phyloP scores from a whole-genome alignment of 345 rosid genomes.

The Hibiscus tridactylites region DNA sequence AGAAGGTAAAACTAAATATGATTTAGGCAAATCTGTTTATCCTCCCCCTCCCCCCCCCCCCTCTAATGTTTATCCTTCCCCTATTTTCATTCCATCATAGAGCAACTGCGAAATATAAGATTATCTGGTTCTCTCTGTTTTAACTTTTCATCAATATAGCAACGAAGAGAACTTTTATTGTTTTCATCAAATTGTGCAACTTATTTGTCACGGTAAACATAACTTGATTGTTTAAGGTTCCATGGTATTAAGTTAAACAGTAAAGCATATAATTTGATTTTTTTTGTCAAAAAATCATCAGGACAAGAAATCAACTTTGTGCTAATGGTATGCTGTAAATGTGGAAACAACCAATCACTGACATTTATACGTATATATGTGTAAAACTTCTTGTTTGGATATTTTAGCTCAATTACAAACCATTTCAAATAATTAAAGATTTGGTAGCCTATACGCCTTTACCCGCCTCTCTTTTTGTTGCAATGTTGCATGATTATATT shows the following conservation, averaged over 20 bases:
- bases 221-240: neutral
- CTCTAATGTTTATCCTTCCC: neutral
- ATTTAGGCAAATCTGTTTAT: neutral
- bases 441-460: too few relatives aligned
- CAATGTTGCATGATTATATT: too few relatives aligned
- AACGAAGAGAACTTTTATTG: neutral
- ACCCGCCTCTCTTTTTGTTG: too few relatives aligned
- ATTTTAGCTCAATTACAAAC: neutral
- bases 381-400: neutral
- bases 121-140: neutral
- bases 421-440: neutral
- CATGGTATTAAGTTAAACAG: neutral
- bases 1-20: neutral
- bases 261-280: neutral
- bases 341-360: neutral
- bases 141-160: neutral
- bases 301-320: neutral
- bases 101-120: neutral
- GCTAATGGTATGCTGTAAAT: neutral
- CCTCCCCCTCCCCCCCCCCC: neutral
- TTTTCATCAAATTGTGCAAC: neutral
- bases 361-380: neutral
- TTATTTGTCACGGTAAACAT: neutral
- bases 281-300: neutral
- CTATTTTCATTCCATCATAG: neutral